Evolutionary conservation across 352 stramenopile genomes (phyloP), one percentile per base, ranked within the genome.

Genomic region (Phytopythium litorale): DNA sequence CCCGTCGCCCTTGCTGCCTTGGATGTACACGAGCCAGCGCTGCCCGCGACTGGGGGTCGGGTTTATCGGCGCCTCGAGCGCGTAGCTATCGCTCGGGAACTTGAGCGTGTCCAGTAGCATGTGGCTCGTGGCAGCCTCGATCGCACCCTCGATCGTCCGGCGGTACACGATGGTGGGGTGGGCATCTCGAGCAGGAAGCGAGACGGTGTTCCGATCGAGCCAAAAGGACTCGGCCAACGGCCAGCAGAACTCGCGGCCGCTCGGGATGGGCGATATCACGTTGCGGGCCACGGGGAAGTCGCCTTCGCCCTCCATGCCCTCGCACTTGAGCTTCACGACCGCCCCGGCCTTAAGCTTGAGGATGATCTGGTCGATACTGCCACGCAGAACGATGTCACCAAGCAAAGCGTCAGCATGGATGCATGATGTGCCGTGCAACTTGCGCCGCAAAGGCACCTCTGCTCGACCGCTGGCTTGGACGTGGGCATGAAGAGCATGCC

Each of bases 81-180:
- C 52, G 48, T 96, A 96, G 38, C 63, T 87, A 45, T 96, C 87
- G 0, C 82, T 76, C 4, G 87, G 84, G 58, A 96, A 96, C 67
- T 94, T 94, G 60, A 96, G 81, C 43, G 84, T 94, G 62, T 96
- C 87, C 8, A 96, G 65, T 40, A 95, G 66, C 84, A 96, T 94
- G 63, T 92, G 83, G 67, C 87, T 95, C 25, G 84, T 94, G 9
- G 85, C 87, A 5, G 78, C 79, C 58, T 96, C 87, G 15, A 93
- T 90, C 1, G 83, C 83, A 19, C 78, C 81, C 62, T 96, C 87
- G 4, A 91, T 81, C 2, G 79, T 88, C 18, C 87, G 70, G 0
- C 71, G 75, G 56, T 79, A 94, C 50, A 89, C 74, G 9, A 96
- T 67, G 43, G 75, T 85, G 2, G 87, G 87, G 38, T 96, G 87